A percentile compares a stretch with the other conserved stretches of the same genome.
Evolutionary conservation across 768 basidiomycete genomes (phyloP).

Genomic region (Rhodotorula babjevae): DNA sequence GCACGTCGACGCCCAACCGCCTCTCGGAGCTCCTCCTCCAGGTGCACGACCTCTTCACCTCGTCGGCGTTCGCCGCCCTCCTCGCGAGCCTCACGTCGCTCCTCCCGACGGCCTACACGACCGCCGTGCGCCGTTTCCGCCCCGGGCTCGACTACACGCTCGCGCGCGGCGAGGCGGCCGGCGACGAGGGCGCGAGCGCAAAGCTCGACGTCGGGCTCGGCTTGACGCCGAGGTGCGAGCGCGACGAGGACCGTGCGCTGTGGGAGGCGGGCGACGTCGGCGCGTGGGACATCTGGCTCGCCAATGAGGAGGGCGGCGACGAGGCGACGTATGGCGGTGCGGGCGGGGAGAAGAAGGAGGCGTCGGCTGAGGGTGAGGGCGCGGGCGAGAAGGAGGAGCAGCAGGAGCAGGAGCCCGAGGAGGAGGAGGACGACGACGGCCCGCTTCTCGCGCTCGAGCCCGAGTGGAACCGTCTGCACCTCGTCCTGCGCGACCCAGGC

Average conservation of each 20-base stretch:
- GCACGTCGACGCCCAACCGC: constrained; percentile 1
- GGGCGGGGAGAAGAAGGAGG: not conserved
- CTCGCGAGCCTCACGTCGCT: constrained; percentile 33
- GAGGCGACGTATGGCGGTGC: constrained; percentile 80
- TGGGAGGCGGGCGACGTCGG: constrained; percentile 78
- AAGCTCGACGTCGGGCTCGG: constrained; percentile 81
- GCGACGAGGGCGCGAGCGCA: constrained; percentile 57
- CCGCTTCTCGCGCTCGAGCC: constrained; percentile 82
- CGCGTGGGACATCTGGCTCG: constrained; percentile 98
- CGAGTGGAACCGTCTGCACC: constrained; percentile 78
- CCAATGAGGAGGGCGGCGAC: constrained; percentile 87
- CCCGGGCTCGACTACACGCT: constrained; percentile 93
- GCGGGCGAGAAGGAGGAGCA: constrained; percentile 26
- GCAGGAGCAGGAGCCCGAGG: constrained; percentile 44
- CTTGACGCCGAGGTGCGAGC: constrained; percentile 53
- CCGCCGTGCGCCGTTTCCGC: constrained; percentile 69
- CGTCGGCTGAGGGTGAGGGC: too few species aligned
- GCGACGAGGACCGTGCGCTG: constrained; percentile 50
- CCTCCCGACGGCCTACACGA: constrained; percentile 21
- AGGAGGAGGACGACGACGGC: constrained; percentile 54
- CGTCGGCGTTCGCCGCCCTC: constrained; percentile 37
- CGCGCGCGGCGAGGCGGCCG: constrained; percentile 66
- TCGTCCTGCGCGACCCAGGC: constrained; percentile 85
- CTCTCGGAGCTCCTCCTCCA: constrained; percentile 19
- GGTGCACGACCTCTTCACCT: constrained; percentile 32